Evolutionary conservation across 352 stramenopile species (phyloP).

Genomic region (Globisporangium radiosum): DNA sequence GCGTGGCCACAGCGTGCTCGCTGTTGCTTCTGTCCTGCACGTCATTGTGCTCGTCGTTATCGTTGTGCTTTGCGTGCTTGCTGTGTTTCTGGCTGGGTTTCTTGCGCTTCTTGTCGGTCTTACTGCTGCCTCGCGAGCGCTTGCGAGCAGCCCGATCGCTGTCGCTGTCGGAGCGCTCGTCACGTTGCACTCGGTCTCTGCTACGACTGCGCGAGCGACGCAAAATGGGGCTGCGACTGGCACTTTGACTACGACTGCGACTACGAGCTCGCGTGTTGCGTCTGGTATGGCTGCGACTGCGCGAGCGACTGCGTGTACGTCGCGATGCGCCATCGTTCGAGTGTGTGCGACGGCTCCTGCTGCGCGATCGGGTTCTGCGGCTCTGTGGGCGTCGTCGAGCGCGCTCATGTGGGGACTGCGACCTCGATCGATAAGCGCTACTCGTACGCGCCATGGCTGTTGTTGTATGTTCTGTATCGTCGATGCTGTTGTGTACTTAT

Average conservation of each 20-base stretch:
- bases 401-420: not conserved
- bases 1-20: not conserved
- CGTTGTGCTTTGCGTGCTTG: no score
- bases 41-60: no score
- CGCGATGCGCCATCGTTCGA: not conserved
- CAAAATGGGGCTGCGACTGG: not conserved
- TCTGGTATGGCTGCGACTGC: not conserved
- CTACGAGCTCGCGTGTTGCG: slow-evolving; percentile 3
- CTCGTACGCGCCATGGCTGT: no score
- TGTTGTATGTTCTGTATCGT: no score
- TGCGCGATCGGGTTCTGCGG: slow-evolving; percentile 12
- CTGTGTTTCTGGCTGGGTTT: not conserved
- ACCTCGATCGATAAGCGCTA: not conserved
- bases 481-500: no score
- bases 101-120: not conserved
- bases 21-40: not conserved
- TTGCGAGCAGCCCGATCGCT: not conserved
- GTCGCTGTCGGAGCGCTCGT: not conserved
- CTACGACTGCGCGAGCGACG: not conserved
- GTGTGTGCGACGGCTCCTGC: slow-evolving; percentile 2
- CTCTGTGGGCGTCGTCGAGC: not conserved
- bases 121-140: not conserved
- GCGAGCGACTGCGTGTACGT: not conserved
- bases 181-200: not conserved
- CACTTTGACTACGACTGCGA: slow-evolving; percentile 9